phyloP scores from a whole-genome alignment of 2,329 filamentous ascomycete genomes.

The Claviceps sp. region DNA sequence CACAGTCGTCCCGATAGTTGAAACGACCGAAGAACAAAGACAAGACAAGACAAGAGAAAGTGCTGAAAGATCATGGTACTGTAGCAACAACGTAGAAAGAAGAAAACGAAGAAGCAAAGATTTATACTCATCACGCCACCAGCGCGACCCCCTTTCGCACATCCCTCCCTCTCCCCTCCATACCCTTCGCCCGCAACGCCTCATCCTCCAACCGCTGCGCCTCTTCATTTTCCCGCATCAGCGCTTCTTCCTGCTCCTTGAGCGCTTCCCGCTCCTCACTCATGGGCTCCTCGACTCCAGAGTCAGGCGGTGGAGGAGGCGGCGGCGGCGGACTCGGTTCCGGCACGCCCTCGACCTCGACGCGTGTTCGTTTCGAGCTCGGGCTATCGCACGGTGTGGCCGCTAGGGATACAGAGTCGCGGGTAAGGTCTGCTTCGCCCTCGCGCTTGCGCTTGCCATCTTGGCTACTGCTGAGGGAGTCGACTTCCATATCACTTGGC shows the following conservation, averaged over 20 bases:
- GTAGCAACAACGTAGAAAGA: background rate
- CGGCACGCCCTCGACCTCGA: constrained; percentile 27
- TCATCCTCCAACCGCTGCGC: constrained; percentile 38
- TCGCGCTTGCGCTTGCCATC: constrained; percentile 54
- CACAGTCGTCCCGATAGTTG: no score
- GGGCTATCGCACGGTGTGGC: constrained; percentile 42
- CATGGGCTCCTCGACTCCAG: constrained; percentile 20
- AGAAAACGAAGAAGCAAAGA: background rate
- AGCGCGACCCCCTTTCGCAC: constrained; percentile 12
- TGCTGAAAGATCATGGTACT: background rate
- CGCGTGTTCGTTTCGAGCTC: constrained; percentile 38
- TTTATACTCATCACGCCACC: constrained; percentile 4
- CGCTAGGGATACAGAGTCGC: constrained; percentile 24
- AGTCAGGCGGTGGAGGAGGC: constrained; percentile 31
- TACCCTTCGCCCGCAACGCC: constrained; percentile 18
- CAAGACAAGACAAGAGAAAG: background rate
- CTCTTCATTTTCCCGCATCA: constrained; percentile 41
- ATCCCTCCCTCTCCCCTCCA: constrained; percentile 13
- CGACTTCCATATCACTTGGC: constrained; percentile 24
- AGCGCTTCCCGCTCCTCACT: constrained; percentile 27
- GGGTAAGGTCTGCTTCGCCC: constrained; percentile 22
- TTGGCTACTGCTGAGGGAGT: constrained; percentile 29
- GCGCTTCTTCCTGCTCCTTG: constrained; percentile 35
- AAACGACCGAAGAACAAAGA: background rate
- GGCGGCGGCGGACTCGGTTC: constrained; percentile 31